Base-by-base conservation (phyloP, 495 filamentous ascomycete species). In the Tetracladium setigerum region DNA sequence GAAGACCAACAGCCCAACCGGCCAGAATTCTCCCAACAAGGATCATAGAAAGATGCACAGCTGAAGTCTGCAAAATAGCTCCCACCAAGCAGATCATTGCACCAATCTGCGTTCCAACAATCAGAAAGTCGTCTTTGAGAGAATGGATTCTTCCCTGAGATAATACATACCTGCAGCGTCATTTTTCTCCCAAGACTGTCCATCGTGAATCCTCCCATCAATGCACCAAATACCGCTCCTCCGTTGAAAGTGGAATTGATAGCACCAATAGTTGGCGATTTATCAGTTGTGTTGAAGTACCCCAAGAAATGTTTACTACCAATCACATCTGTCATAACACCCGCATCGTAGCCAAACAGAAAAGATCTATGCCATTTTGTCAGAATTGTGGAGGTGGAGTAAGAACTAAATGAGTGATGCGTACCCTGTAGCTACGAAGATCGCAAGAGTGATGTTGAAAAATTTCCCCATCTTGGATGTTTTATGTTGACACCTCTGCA, bases 21-120 rank as follows among this genome's bases (percentile, higher is more conserved):
- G 77, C 70, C 5, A 83, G 62, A 41, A 83, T 79, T 31, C 81
- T 76, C 6, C 81, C 81, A 34, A 76, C 64, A 11, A 82, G 67
- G 50, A 83, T 77, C 69, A 78, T 77, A 0, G 70, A 66, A 40
- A 81, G 55, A 45, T 78, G 72, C 14, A 59, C 52, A 41, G 73
- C 65, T 27, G 73, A 64, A 11, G 76, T 61, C 56, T 83, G 77
- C 33, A 82, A 67, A 37, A 74, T 70, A 13, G 72, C 72, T 12
- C 78, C 79, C 15, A 79, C 32, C 33, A 73, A 55, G 55, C 74
- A 74, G 38, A 83, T 68, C 8, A 74, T 41, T 8, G 78, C 72
- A 13, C 77, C 73, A 50, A 74, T 67, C 47, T 78, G 70, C 39
- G n/a, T n/a, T 27, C 22, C 22, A 27, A 7, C 3, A 27, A 27